Evolutionary conservation across 2,329 filamentous ascomycete species (phyloP).

Genomic region (Geosmithia putterillii): DNA sequence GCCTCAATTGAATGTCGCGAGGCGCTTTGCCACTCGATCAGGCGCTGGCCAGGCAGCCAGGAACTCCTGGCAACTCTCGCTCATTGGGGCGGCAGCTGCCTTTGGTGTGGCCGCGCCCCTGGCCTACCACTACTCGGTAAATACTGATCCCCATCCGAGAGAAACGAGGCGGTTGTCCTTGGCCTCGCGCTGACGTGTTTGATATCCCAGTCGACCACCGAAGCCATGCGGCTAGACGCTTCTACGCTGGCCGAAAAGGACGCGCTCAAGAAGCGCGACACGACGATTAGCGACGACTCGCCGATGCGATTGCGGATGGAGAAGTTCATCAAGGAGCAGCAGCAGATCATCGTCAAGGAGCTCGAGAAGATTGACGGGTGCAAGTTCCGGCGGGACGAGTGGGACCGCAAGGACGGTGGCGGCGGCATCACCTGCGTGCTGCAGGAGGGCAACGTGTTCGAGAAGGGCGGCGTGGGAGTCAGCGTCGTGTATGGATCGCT

Average conservation of each 20-base stretch:
- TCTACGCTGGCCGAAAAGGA: slow-evolving; percentile 78
- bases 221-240: slow-evolving; percentile 34
- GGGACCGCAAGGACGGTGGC: slow-evolving; percentile 78
- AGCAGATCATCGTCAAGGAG: slow-evolving; percentile 73
- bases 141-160: not conserved
- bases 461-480: slow-evolving; percentile 93
- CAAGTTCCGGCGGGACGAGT: slow-evolving; percentile 73
- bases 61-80: slow-evolving; percentile 5
- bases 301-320: slow-evolving; percentile 99
- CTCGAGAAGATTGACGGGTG: slow-evolving; percentile 76
- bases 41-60: slow-evolving; percentile 8
- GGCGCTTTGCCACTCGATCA: slow-evolving; percentile 13
- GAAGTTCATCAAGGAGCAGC: slow-evolving; percentile 85
- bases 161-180: not conserved
- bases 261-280: slow-evolving; percentile 64
- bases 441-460: slow-evolving; percentile 92
- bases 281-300: slow-evolving; percentile 54
- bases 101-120: slow-evolving; percentile 39
- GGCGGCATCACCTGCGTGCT: slow-evolving; percentile 91
- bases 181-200: not conserved
- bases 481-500: slow-evolving; percentile 89
- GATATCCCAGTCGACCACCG: not conserved
- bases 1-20: slow-evolving; percentile 13
- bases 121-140: slow-evolving; percentile 35
- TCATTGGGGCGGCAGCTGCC: slow-evolving; percentile 25